These are phyloP conservation scores for Sporothrix inflata DNA, from an alignment of 2,329 filamentous ascomycete genomes.

Conservation along the genomic window DNA sequence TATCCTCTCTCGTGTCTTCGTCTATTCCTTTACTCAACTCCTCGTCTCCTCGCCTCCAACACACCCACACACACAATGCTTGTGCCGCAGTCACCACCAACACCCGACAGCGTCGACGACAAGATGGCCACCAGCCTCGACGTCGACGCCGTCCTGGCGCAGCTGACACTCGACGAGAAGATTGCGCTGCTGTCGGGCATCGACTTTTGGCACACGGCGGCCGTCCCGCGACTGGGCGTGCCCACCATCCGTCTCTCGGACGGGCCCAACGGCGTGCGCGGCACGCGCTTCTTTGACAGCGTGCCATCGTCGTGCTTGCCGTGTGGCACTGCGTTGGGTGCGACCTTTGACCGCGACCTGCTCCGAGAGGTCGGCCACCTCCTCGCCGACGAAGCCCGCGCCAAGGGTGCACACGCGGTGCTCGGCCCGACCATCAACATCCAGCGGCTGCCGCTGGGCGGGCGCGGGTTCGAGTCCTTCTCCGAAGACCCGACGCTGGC, in stretches of 20 bases:
- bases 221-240: constrained; percentile 39
- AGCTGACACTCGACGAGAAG: constrained; percentile 28
- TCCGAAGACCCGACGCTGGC: constrained; percentile 47
- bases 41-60: background rate
- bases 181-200: constrained; percentile 37
- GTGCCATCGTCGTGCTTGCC: constrained; percentile 51
- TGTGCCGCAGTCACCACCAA: background rate
- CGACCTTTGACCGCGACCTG: constrained; percentile 68
- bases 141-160: constrained; percentile 26
- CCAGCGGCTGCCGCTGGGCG: constrained; percentile 46
- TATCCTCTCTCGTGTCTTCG: no score
- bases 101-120: background rate
- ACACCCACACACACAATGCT: background rate
- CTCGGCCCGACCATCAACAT: constrained; percentile 61
- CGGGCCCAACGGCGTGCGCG: constrained; percentile 43
- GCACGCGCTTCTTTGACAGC: constrained; percentile 42
- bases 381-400: constrained; percentile 68
- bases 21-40: no score
- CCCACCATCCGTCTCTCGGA: constrained; percentile 42
- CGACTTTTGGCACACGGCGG: constrained; percentile 40
- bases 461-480: constrained; percentile 47
- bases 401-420: constrained; percentile 71
- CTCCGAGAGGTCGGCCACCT: constrained; percentile 65
- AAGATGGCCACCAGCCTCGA: constrained; percentile 16
- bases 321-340: constrained; percentile 55